These are phyloP conservation scores for Pseudocercospora fijiensis DNA, from an alignment of 2,329 filamentous ascomycete genomes.

Conservation along the genomic window DNA sequence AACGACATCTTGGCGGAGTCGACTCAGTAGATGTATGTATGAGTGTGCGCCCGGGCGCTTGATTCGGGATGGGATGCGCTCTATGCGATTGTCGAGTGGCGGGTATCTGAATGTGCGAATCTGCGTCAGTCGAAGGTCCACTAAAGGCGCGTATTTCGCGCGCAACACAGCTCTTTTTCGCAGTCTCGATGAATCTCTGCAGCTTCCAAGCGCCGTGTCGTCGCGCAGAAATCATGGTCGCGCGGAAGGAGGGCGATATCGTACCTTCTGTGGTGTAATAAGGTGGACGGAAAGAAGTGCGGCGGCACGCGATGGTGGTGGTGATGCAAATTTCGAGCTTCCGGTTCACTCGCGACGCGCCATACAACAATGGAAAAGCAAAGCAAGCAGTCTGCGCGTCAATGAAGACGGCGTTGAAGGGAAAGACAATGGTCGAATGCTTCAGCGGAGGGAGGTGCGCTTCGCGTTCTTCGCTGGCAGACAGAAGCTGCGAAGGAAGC, in stretches of 20 bases:
- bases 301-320: constrained; percentile 1
- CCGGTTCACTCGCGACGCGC: constrained; percentile 11
- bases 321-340: constrained; percentile 4
- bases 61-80: constrained; percentile 1
- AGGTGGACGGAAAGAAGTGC: not conserved
- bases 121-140: constrained; percentile 1
- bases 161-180: not conserved
- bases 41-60: constrained; percentile 38
- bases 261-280: constrained; percentile 5
- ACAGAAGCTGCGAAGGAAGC: not conserved
- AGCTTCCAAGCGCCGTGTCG: not conserved
- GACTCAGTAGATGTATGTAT: not conserved
- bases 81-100: constrained; percentile 12
- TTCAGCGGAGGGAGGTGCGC: constrained; percentile 9
- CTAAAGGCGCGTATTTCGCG: not conserved
- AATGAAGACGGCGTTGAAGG: constrained; percentile 4
- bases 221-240: not conserved
- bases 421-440: constrained; percentile 2
- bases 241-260: not conserved
- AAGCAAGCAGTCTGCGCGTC: constrained; percentile 7
- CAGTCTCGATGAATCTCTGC: not conserved
- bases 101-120: constrained; percentile 9
- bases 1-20: constrained; percentile 24
- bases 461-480: constrained; percentile 7
- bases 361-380: constrained; percentile 11